These are phyloP conservation scores for Plasmodium coatneyi DNA, from an alignment of 169 alveolate genomes.

Conservation along the genomic window DNA sequence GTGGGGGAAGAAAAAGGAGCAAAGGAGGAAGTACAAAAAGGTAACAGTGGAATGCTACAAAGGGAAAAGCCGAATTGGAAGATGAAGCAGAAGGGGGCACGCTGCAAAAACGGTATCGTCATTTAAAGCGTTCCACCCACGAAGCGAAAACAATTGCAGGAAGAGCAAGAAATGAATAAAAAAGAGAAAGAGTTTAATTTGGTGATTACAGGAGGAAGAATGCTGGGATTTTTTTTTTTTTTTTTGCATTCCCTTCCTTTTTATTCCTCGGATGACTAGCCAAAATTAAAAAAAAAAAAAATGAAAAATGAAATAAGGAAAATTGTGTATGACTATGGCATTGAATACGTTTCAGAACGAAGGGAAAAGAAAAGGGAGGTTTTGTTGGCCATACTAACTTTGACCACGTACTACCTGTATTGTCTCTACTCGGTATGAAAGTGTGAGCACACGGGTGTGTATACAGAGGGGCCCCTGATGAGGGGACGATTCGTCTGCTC, in stretches of 20 bases:
- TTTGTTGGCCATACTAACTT: conserved; percentile 5
- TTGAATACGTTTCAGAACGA: conserved; percentile 67
- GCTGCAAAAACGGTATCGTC: neutral
- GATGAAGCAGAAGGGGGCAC: neutral
- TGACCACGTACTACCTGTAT: conserved; percentile 39
- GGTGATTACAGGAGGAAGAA: conserved; percentile 2
- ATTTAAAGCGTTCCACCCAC: neutral
- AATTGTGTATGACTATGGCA: conserved; percentile 48
- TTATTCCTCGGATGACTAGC: neutral
- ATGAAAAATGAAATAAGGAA: conserved; percentile 70
- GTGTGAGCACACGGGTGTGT: neutral
- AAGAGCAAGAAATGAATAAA: neutral
- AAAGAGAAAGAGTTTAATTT: neutral
- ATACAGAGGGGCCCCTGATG: neutral
- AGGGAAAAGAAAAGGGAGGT: conserved; percentile 25
- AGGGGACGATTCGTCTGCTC: neutral
- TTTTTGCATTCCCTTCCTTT: neutral
- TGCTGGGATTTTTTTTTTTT: neutral
- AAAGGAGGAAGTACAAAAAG: neutral
- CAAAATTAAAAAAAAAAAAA: conserved; percentile 20
- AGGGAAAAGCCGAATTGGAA: neutral
- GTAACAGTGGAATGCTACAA: neutral
- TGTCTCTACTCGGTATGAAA: conserved; percentile 52
- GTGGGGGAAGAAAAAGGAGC: neutral
- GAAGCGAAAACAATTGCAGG: neutral